Percentiles rank a stretch among this genome's conserved stretches.
Conservation (phyloP, 306 rosid genomes). For the Prinsepia uniflora region DNA sequence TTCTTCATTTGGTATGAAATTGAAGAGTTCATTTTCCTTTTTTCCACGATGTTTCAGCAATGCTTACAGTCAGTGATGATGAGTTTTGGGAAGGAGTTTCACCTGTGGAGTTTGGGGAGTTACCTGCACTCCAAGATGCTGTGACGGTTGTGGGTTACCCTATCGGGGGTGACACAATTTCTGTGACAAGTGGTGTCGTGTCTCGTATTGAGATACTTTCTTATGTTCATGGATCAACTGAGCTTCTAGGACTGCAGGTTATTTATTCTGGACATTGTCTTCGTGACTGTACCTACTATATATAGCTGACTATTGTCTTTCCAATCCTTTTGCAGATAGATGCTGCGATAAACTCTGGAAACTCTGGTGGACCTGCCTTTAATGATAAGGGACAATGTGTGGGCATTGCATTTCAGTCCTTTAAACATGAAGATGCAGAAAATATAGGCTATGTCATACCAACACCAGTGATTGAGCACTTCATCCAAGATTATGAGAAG, state of each 20-base stretch:
- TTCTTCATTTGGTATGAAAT: background rate
- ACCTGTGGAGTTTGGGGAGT: conserved; percentile 66
- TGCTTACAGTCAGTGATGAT: conserved; percentile 72
- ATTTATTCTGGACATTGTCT: conserved; percentile 7
- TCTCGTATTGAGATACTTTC: conserved; percentile 78
- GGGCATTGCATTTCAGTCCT: conserved; percentile 84
- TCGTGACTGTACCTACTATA: conserved; percentile 2
- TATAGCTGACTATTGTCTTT: conserved; percentile 9
- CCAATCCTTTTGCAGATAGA: conserved; percentile 50
- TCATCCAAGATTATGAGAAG: conserved; percentile 75
- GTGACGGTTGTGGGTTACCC: conserved; percentile 84
- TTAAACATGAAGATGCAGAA: conserved; percentile 74
- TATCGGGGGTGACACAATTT: conserved; percentile 77
- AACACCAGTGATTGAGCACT: conserved; percentile 75
- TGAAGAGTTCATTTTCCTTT: conserved; percentile 1
- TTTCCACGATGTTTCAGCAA: conserved; percentile 47
- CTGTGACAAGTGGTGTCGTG: conserved; percentile 85
- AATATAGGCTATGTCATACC: conserved; percentile 80
- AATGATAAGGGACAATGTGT: conserved; percentile 65
- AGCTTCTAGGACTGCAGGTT: conserved; percentile 85
- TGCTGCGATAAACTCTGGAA: conserved; percentile 81
- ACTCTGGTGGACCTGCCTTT: conserved; percentile 86
- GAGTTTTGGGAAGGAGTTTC: conserved; percentile 84
- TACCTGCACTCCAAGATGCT: conserved; percentile 75
- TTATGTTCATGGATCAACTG: conserved; percentile 82